Evolutionary conservation across 441 rosid species (phyloP), one percentile per base, ranked within the genome.

Genomic region (Jatropha podagrica): DNA sequence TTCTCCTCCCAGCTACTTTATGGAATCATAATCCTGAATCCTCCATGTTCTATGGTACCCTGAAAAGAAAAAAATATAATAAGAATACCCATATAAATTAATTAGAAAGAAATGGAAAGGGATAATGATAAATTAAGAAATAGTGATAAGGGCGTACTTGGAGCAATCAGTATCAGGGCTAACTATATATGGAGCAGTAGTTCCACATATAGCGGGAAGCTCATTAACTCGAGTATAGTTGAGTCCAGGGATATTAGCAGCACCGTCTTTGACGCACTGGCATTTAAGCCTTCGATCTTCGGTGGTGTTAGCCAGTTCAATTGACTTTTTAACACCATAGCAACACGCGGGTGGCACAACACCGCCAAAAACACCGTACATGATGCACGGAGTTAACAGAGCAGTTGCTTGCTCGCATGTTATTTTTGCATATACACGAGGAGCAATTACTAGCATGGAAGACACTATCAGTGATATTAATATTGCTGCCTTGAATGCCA

Each of bases 181-280:
- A 15, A 84, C 81, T 4, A 49, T 54, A 49, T 74, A 79, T 4
- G 82, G 81, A 40, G 71, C 55, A 66, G 60, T 65, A 65, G 66
- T 78, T 18, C 72, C 62, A 48, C 86, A 79, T 13, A 62, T 44
- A 8, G 23, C 77, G 20, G 82, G 86, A 69, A 85, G 81, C 70
- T 60, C 78, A 41, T 83, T 83, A 65, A 81, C 82, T 2, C 79
- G 78, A 2, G 67, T 74, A 41, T 81, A 81, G 64, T 79, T 49
- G n/a, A 85, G 79, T 11, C 85, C 83, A 14, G 88, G 85, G 74
- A 85, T 83, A 38, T 4, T 52, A 1, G 83, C 83, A 41, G 88
- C 81, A 18, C 81, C 79, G 52, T 77, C 74, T 54, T 85, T 73
- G 3, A 83, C 77, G 32, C 88, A 83, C 8, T 75, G 58, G 51